Conservation (phyloP, 2,329 filamentous ascomycete species). For the Stachybotrys elegans region DNA sequence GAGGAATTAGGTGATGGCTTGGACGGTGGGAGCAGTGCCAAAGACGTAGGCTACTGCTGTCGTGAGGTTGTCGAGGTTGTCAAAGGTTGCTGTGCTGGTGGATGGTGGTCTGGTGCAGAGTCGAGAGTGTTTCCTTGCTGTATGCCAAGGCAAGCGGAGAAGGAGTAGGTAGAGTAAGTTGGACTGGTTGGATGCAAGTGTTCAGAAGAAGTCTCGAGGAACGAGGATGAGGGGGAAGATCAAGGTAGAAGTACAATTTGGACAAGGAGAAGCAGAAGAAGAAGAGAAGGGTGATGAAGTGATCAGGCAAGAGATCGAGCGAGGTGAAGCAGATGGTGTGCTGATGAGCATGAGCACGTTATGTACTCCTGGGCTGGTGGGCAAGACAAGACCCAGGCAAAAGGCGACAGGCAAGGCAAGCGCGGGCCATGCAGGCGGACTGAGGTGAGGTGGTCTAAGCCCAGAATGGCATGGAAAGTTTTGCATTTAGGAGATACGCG, state of each 20-base stretch:
- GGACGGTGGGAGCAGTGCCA: neutral
- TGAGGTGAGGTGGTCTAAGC: neutral
- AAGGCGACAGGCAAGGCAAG: no score
- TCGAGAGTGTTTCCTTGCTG: neutral
- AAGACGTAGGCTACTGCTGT: no score
- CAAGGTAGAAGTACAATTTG: no score
- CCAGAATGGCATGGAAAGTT: neutral
- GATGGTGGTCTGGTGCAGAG: neutral
- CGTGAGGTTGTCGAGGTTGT: no score
- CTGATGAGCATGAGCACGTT: constrained; percentile 1
- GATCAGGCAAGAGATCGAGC: neutral
- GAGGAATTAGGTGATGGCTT: constrained; percentile 5
- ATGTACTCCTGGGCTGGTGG: no score
- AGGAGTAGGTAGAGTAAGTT: no score
- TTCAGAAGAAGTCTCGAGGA: no score
- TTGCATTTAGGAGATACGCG: no score
- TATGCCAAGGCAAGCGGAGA: neutral
- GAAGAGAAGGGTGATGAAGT: neutral
- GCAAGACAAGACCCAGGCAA: no score
- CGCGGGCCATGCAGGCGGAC: neutral
- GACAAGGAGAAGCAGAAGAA: neutral
- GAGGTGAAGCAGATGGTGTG: neutral
- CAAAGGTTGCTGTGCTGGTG: neutral
- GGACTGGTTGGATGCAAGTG: no score
- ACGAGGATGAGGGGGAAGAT: no score